Evolutionary conservation across 106 monocot species (phyloP).

Genomic region (Allium fistulosum): DNA sequence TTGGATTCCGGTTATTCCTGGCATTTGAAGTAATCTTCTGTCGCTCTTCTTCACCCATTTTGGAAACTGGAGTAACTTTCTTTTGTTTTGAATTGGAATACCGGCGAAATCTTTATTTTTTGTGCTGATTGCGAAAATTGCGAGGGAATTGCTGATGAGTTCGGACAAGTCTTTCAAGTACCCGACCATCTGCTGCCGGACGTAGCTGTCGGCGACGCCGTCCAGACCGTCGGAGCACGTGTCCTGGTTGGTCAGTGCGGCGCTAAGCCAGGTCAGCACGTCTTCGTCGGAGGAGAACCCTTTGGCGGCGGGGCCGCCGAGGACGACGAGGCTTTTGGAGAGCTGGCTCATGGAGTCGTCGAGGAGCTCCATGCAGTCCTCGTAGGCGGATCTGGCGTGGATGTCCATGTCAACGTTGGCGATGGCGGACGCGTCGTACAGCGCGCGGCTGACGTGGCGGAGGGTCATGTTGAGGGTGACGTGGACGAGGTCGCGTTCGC

Average conservation of each 20-base stretch:
- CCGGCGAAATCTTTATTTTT: constrained; percentile 55
- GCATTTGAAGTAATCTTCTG: constrained; percentile 53
- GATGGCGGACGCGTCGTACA: constrained; percentile 49
- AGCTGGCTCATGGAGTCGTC: constrained; percentile 61
- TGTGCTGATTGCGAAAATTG: constrained; percentile 56
- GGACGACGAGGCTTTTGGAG: constrained; percentile 32
- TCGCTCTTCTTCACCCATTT: constrained; percentile 49
- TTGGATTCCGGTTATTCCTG: constrained; percentile 21
- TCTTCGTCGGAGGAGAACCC: constrained; percentile 34
- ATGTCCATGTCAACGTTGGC: constrained; percentile 34
- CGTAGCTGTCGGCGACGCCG: constrained; percentile 22
- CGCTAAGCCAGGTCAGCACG: constrained; percentile 89
- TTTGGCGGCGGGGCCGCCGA: constrained; percentile 8
- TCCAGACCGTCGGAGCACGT: constrained; percentile 73
- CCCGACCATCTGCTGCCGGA: constrained; percentile 49
- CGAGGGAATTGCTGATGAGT: constrained; percentile 72
- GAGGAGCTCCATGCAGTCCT: constrained; percentile 85
- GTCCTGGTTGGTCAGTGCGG: constrained; percentile 89
- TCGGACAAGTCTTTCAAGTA: constrained; percentile 49
- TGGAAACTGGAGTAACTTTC: constrained; percentile 39
- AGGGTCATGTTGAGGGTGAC: constrained; percentile 79
- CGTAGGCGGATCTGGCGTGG: constrained; percentile 50
- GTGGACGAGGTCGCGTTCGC: constrained; percentile 52
- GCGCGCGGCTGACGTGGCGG: constrained; percentile 42
- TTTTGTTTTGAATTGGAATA: constrained; percentile 66